These are phyloP conservation scores for Botrytis sinoallii DNA, from an alignment of 2,329 filamentous ascomycete species.

Conservation along the genomic window DNA sequence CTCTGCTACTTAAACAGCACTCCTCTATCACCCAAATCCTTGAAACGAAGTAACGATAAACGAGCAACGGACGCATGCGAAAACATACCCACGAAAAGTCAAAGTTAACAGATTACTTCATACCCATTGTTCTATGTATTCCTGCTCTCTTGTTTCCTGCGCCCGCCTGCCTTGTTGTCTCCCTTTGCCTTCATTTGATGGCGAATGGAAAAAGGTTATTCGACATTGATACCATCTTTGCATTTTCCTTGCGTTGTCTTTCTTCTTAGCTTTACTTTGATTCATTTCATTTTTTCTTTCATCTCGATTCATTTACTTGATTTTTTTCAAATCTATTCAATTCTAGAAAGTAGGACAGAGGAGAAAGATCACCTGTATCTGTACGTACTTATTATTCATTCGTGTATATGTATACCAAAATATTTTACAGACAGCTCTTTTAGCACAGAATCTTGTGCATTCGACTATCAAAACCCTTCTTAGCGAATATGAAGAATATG, in stretches of 20 bases:
- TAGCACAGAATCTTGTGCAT: not conserved
- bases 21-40: slow-evolving; percentile 5
- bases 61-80: slow-evolving; percentile 20
- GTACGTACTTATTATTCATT: slow-evolving; percentile 1
- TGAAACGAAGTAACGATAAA: slow-evolving; percentile 20
- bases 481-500: not conserved
- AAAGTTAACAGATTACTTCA: slow-evolving; percentile 19
- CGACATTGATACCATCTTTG: slow-evolving; percentile 16
- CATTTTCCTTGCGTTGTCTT: slow-evolving; percentile 10
- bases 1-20: not conserved
- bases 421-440: not conserved
- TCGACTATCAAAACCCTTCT: not conserved
- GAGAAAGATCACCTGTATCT: slow-evolving; percentile 5
- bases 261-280: not conserved
- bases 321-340: not conserved
- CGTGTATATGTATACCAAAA: slow-evolving; percentile 13
- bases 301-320: not conserved
- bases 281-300: not conserved
- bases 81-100: slow-evolving; percentile 14
- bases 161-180: slow-evolving; percentile 12
- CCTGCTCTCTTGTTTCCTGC: slow-evolving; percentile 13
- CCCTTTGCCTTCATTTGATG: not conserved
- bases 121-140: slow-evolving; percentile 13
- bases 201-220: slow-evolving; percentile 1
- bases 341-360: not conserved